Percentiles rank a stretch among this genome's conserved stretches.
phyloP scores from a whole-genome alignment of 139 green algal genomes.

The Zygnema circumcarinatum region DNA sequence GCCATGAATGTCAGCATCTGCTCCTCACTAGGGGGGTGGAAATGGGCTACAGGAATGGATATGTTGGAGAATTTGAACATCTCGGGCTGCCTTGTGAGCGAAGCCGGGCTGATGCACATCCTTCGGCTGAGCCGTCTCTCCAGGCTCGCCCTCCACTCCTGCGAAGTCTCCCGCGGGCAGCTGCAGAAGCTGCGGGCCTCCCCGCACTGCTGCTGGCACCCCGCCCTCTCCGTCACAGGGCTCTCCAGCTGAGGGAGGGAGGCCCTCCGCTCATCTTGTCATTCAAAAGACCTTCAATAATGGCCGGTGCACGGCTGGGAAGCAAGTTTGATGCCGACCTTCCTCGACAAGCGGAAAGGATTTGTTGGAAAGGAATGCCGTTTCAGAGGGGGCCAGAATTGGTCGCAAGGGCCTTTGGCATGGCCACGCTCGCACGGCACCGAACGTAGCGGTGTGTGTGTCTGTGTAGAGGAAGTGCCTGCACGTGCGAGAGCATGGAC shows the following conservation, averaged over 20 bases:
- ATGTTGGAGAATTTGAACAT: slow-evolving; percentile 28
- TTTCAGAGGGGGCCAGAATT: too few relatives aligned
- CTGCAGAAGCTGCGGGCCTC: neutral
- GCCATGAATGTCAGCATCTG: neutral
- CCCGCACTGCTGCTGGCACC: neutral
- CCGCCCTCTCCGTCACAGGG: neutral
- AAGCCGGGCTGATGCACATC: slow-evolving; percentile 18
- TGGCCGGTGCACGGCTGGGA: too few relatives aligned
- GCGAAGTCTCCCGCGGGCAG: neutral
- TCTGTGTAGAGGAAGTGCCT: too few relatives aligned
- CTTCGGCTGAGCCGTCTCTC: neutral
- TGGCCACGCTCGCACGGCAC: too few relatives aligned
- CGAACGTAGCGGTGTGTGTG: too few relatives aligned
- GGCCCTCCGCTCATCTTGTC: too few relatives aligned
- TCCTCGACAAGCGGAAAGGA: too few relatives aligned
- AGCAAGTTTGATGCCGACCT: too few relatives aligned
- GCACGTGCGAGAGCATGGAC: too few relatives aligned
- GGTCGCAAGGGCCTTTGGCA: too few relatives aligned
- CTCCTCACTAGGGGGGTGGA: neutral
- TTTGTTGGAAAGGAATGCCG: too few relatives aligned
- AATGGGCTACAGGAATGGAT: slow-evolving; percentile 1
- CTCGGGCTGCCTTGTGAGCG: neutral
- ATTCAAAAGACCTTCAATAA: too few relatives aligned
- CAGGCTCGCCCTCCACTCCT: slow-evolving; percentile 3
- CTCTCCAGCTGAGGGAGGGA: neutral